Evolutionary conservation across 2,329 filamentous ascomycete species (phyloP), one percentile per base, ranked within the genome.

Genomic region (Fusarium xyrophilum): DNA sequence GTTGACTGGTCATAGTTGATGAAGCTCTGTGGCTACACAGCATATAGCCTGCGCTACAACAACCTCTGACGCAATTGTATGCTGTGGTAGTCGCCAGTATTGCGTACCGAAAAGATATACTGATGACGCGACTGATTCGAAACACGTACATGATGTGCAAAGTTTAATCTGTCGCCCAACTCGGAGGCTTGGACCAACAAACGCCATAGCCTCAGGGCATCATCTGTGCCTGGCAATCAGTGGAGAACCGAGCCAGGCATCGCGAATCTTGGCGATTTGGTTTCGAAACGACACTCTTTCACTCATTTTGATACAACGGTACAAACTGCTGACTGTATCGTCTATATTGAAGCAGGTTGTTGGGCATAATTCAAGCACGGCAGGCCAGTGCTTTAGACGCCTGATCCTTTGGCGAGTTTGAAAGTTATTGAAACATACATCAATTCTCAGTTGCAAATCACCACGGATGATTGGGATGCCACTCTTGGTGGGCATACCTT

Each of bases 261-360:
- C 40, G 40, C 43, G 44, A 51, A 44, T 55, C 57, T 69, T 57
- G 62, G 47, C 50, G 56, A 60, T 60, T 54, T 56, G 38, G 44
- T 54, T 63, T 69, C 42, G 53, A 65, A 66, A 69, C 65, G 50
- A 63, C 35, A 50, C 35, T 64, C 54, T 47, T 56, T 25, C 30
- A 42, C 55, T 38, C 27, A 32, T 39, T 47, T 43, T 30, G 42
- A 38, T 33, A 40, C 19, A 25, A 17, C 35, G 42, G 17, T 47
- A 46, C 25, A 12, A 40, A 28, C 23, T 12, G 17, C 23, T 33
- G 33, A 28, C 38, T 48, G 47, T 53, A 51, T 63, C 43, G 30
- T 21, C 32, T 28, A 56, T 25, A 65, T 66, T 56, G 28, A 47
- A 27, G 43, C 28, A 17, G 32, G 19, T n/a, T 38, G 35, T 39